Conservation (phyloP, 2,329 filamentous ascomycete genomes). For the Lachnellula cervina region DNA sequence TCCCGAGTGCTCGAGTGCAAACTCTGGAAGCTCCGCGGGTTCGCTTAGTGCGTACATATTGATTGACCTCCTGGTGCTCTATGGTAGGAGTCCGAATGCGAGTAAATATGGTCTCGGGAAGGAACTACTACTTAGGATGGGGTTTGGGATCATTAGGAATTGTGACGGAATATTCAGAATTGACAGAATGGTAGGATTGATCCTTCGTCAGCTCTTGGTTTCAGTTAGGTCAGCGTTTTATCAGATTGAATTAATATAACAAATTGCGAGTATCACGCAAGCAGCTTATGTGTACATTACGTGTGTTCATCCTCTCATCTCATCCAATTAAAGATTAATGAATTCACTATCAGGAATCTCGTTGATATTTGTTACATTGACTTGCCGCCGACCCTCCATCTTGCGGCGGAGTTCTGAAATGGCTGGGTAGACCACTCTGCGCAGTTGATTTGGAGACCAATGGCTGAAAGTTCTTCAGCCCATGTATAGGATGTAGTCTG, state of each 20-base stretch:
- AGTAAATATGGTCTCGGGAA: background rate
- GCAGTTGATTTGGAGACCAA: constrained; percentile 36
- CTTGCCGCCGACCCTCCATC: constrained; percentile 36
- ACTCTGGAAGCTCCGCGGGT: constrained; percentile 24
- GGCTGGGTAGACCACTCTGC: constrained; percentile 36
- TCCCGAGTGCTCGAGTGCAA: constrained; percentile 27
- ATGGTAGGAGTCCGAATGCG: too few species aligned
- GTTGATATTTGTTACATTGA: constrained; percentile 34
- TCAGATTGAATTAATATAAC: too few species aligned
- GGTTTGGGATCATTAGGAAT: background rate
- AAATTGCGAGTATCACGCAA: background rate
- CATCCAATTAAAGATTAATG: constrained; percentile 4
- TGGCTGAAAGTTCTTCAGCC: constrained; percentile 38
- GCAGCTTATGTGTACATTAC: background rate
- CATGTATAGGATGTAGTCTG: constrained; percentile 39
- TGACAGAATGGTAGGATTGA: too few species aligned
- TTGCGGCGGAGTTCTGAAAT: constrained; percentile 33
- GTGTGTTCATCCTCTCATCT: background rate
- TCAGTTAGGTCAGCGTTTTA: background rate
- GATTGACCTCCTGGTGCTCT: background rate
- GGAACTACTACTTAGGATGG: background rate
- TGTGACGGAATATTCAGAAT: background rate
- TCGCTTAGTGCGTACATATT: constrained; percentile 31
- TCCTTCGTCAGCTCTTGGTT: background rate
- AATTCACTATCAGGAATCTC: constrained; percentile 31